Conservation (phyloP, 257 asterid species). For the Pogostemon cablin region DNA sequence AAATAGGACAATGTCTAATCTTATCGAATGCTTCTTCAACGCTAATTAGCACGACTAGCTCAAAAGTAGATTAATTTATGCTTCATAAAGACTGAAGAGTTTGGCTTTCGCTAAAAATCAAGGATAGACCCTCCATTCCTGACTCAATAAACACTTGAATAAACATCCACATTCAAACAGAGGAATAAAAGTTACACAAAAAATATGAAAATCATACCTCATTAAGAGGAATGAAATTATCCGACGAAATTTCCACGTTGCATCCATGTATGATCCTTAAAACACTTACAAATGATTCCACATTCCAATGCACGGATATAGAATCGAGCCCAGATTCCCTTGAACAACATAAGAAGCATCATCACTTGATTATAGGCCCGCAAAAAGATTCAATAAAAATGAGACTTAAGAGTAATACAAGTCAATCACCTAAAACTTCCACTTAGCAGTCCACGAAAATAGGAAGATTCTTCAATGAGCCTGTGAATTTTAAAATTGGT, state of each 20-base stretch:
- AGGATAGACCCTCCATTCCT: neutral
- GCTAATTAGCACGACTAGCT: slow-evolving; percentile 1
- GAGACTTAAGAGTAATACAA: neutral
- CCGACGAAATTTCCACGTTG: slow-evolving; percentile 51
- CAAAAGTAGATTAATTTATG: slow-evolving; percentile 6
- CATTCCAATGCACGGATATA: slow-evolving; percentile 62
- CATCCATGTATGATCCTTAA: slow-evolving; percentile 60
- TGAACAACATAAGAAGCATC: slow-evolving; percentile 28
- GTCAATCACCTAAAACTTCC: slow-evolving; percentile 68
- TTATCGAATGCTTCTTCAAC: slow-evolving; percentile 19
- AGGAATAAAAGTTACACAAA: neutral
- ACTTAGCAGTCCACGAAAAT: slow-evolving; percentile 72
- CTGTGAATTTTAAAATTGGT: slow-evolving; percentile 38
- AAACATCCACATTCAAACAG: neutral
- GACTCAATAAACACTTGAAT: slow-evolving; percentile 8
- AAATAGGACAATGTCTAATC: slow-evolving; percentile 9
- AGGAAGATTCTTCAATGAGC: slow-evolving; percentile 66
- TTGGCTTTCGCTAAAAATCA: slow-evolving; percentile 1
- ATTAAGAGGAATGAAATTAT: slow-evolving; percentile 55
- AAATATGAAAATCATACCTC: slow-evolving; percentile 51
- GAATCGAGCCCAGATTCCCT: slow-evolving; percentile 61
- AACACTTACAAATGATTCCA: slow-evolving; percentile 55
- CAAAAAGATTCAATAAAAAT: neutral
- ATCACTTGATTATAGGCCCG: slow-evolving; percentile 5
- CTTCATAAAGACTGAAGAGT: neutral